Base-by-base conservation (phyloP, 78 protist genomes). In the Dictyostelium brefeldianum region DNA sequence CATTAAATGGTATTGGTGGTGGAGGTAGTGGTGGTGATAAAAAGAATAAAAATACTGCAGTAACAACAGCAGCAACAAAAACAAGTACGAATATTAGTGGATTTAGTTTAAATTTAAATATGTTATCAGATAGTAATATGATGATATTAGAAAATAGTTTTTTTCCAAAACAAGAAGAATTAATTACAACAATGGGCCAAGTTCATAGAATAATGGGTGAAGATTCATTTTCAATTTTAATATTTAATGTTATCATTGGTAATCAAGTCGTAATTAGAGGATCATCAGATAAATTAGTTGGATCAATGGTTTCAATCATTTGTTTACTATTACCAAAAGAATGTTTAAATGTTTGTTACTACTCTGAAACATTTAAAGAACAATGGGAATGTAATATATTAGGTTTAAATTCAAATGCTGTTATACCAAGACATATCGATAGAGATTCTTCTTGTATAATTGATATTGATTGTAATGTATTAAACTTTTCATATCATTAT, bases 311-410 rank as follows among this genome's bases (percentile, higher is more conserved):
- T 64, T 18, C n/a, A 0, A 4, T 56, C 17, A 5, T 85, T 11
- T 27, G 43, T 11, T 14, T 22, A 10, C 15, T 85, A 20, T 17
- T 75, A 46, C 92, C 92, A 43, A 22, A 22, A 43, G 92, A 85
- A 9, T 85, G 92, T 62, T 1, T 41, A 8, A 31, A 43, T 11
- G 48, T 75, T 29, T 54, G 78, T 47, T 17, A 51, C 27, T 85
- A 74, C 36, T 74, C 83, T 27, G 71, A 74, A 12, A 54, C 74
- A 11, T 85, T 85, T 50, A 85, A 85, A 75, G 92, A 85, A 53
- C 31, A 59, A 25, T 85, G 92, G 92, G 92, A 85, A 62, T 85
- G 80, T 36, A 85, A 85, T 62, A 71, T 85, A 8, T 27, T 85
- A 3, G 92, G 92, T n/a, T 14, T 85, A 22, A 27, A 46, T 47